phyloP scores from a whole-genome alignment of 2,329 filamentous ascomycete genomes.

The Byssothecium circinans region DNA sequence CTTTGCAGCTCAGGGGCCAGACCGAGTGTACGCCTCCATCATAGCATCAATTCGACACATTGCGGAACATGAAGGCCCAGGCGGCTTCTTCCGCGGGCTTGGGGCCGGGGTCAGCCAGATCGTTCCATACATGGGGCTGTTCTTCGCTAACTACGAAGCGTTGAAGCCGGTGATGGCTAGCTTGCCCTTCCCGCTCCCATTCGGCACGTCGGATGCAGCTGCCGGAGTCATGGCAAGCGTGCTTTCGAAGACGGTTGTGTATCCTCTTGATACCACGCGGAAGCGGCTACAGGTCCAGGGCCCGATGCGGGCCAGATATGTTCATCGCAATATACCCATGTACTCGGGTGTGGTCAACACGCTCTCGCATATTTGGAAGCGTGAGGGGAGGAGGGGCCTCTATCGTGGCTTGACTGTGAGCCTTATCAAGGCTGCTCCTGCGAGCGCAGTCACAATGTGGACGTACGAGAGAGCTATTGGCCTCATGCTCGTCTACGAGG shows the following conservation, averaged over 20 bases:
- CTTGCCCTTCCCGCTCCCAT: constrained; percentile 62
- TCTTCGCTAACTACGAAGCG: constrained; percentile 87
- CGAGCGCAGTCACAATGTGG: constrained; percentile 91
- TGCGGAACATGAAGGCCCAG: constrained; percentile 68
- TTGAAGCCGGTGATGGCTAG: constrained; percentile 53
- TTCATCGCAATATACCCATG: constrained; percentile 84
- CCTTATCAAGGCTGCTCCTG: constrained; percentile 89
- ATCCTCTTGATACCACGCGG: constrained; percentile 87
- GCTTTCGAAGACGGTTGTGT: constrained; percentile 83
- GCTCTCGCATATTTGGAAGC: constrained; percentile 66
- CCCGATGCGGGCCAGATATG: constrained; percentile 75
- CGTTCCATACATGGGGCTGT: constrained; percentile 94
- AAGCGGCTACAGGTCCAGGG: constrained; percentile 96
- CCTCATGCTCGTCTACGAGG: constrained; percentile 50
- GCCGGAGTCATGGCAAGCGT: constrained; percentile 81
- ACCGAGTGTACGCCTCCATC: constrained; percentile 77
- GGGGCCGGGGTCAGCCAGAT: constrained; percentile 83
- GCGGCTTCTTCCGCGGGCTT: constrained; percentile 87
- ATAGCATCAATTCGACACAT: constrained; percentile 72
- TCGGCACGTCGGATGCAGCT: constrained; percentile 78
- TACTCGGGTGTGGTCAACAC: constrained; percentile 70
- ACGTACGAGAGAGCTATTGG: constrained; percentile 80
- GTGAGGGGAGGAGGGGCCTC: constrained; percentile 76
- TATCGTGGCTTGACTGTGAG: constrained; percentile 89
- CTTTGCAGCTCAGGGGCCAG: constrained; percentile 89